Percentiles rank a stretch among this genome's conserved stretches.
Evolutionary conservation across 495 filamentous ascomycete genomes (phyloP).

Genomic region (Penicillium cosmopolitanum): DNA sequence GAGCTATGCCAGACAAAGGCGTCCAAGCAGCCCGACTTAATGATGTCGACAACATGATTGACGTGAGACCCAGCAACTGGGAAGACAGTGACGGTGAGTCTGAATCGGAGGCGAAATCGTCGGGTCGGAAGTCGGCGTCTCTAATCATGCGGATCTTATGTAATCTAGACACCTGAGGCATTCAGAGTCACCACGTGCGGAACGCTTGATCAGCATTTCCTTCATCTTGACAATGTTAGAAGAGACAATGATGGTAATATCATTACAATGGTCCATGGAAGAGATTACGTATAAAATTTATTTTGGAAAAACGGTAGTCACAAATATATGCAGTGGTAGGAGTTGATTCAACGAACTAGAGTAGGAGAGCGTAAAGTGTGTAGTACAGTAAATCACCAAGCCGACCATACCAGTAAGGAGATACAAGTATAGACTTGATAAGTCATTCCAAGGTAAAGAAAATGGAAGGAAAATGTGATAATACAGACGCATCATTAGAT

Average conservation of each 20-base stretch:
- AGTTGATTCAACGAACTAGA: not conserved
- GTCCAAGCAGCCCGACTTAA: constrained; percentile 51
- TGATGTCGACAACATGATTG: constrained; percentile 55
- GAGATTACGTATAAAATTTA: too few relatives aligned
- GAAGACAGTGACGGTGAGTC: constrained; percentile 32
- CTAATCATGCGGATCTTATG: constrained; percentile 48
- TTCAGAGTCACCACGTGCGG: constrained; percentile 1
- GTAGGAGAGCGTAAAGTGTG: not conserved
- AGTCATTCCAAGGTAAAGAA: constrained; percentile 1
- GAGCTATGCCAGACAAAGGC: constrained; percentile 44
- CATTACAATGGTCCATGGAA: too few relatives aligned
- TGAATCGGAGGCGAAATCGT: constrained; percentile 48
- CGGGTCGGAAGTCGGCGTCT: constrained; percentile 39
- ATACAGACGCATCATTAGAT: constrained; percentile 33
- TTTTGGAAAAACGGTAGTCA: not conserved
- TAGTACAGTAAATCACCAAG: not conserved
- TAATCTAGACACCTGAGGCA: constrained; percentile 34
- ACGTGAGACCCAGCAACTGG: constrained; percentile 31
- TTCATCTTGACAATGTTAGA: too few relatives aligned
- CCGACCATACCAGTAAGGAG: not conserved
- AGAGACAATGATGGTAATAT: too few relatives aligned
- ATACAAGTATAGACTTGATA: constrained; percentile 18
- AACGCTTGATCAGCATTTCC: too few relatives aligned
- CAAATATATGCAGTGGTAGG: too few relatives aligned
- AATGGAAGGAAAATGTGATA: constrained; percentile 22